A percentile compares a stretch with the other conserved stretches of the same genome.
phyloP scores from a whole-genome alignment of 192 early-diverging fungal species.

The Coemansia sp. region DNA sequence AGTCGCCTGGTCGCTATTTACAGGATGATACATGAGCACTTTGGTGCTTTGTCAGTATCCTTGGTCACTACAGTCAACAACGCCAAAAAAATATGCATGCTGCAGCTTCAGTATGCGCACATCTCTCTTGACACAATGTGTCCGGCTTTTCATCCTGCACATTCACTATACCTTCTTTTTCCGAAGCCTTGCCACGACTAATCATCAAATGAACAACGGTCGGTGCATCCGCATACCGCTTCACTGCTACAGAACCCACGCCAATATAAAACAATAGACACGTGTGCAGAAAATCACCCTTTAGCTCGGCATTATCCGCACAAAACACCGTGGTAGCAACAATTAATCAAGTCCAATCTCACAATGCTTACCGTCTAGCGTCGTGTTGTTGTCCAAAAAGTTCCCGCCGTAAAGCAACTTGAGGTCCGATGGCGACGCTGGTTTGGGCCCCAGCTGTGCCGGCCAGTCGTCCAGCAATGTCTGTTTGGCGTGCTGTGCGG shows the following conservation, averaged over 20 bases:
- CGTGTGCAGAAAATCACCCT: neutral
- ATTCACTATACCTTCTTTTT: slow-evolving; percentile 26
- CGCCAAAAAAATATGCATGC: neutral
- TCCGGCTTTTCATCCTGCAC: slow-evolving; percentile 1
- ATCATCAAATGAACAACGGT: slow-evolving; percentile 26
- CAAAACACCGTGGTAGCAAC: neutral
- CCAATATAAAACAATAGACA: neutral
- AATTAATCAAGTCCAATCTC: neutral
- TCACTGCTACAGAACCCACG: slow-evolving; percentile 15
- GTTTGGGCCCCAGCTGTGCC: slow-evolving; percentile 34
- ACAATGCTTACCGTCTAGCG: slow-evolving; percentile 26
- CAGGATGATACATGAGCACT: slow-evolving; percentile 47
- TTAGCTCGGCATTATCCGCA: neutral
- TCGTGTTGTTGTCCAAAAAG: slow-evolving; percentile 40
- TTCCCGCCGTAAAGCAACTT: slow-evolving; percentile 43
- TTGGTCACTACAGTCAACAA: slow-evolving; percentile 35
- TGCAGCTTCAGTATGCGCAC: slow-evolving; percentile 1
- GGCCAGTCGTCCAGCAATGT: slow-evolving; percentile 40
- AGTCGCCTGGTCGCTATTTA: slow-evolving; percentile 18
- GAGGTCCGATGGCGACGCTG: slow-evolving; percentile 26
- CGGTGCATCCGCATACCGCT: slow-evolving; percentile 17
- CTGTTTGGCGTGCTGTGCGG: slow-evolving; percentile 36
- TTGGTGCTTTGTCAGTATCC: slow-evolving; percentile 42
- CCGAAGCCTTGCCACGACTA: slow-evolving; percentile 11
- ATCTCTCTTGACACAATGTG: slow-evolving; percentile 5